Evolutionary conservation across 352 stramenopile species (phyloP).

Genomic region (Blastocystis sp.): DNA sequence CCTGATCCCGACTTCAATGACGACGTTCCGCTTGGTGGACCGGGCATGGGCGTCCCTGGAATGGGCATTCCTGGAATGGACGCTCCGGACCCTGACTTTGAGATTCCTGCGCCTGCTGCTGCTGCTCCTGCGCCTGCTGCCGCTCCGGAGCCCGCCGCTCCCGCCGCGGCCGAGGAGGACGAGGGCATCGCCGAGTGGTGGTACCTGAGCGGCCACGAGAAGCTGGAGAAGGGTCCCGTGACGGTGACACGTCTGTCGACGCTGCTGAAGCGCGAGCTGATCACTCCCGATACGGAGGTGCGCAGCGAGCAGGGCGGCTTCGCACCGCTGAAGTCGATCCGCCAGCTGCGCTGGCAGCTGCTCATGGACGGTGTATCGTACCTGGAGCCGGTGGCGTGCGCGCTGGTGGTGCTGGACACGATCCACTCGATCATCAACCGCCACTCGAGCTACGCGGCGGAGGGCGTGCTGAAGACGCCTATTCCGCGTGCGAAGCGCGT

Average conservation of each 20-base stretch:
- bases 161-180: background rate
- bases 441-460: constrained; percentile 63
- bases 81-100: background rate
- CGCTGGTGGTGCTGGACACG: constrained; percentile 62
- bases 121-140: background rate
- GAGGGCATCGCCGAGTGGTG: constrained; percentile 19
- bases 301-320: constrained; percentile 67
- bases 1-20: constrained; percentile 32
- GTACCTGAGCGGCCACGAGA: constrained; percentile 55
- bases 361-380: constrained; percentile 57
- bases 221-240: constrained; percentile 59
- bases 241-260: constrained; percentile 36
- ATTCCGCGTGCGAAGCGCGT: constrained; percentile 67
- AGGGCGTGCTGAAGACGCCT: constrained; percentile 65
- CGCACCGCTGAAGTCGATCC: constrained; percentile 62
- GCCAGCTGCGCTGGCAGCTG: constrained; percentile 65
- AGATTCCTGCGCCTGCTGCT: background rate
- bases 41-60: constrained; percentile 1
- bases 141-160: background rate
- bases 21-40: background rate
- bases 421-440: constrained; percentile 63
- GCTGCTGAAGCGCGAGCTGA: constrained; percentile 42
- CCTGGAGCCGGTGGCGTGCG: constrained; percentile 59
- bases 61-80: too few relatives aligned
- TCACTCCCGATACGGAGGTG: constrained; percentile 56